Evolutionary conservation across 441 rosid genomes (phyloP).

Genomic region (Rhodomyrtus psidioides): DNA sequence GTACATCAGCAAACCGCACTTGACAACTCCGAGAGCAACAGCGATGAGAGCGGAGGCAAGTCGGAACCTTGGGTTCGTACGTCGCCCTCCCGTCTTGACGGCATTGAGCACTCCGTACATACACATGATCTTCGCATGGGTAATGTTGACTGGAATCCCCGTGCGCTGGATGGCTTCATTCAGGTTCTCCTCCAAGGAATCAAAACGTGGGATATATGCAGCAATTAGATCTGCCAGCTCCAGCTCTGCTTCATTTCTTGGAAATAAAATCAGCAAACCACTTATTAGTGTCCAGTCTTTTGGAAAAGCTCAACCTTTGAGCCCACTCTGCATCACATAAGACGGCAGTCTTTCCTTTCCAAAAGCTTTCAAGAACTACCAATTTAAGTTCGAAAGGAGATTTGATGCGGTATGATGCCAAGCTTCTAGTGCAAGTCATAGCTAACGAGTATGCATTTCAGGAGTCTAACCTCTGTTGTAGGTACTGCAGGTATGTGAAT

Average conservation of each 20-base stretch:
- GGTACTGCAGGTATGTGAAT: rapidly evolving
- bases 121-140: not conserved
- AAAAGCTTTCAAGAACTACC: not conserved
- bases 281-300: not conserved
- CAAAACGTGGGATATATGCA: not conserved
- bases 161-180: not conserved
- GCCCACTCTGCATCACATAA: not conserved
- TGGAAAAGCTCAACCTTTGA: not conserved
- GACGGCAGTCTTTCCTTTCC: not conserved
- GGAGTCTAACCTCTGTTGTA: not conserved
- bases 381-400: not conserved
- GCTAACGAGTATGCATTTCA: not conserved
- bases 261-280: not conserved
- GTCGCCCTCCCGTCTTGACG: rapidly evolving
- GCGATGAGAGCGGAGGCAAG: not conserved
- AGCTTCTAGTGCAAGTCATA: not conserved
- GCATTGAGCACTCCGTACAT: not conserved
- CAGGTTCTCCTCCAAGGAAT: not conserved
- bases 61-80: not conserved
- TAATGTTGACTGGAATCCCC: not conserved
- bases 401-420: no score
- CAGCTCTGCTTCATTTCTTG: not conserved
- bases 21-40: not conserved
- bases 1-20: not conserved
- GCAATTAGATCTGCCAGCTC: not conserved